Evolutionary conservation across 202 grass and related monocot species (phyloP).

Genomic region (Schoenoplectus tabernaemontani): DNA sequence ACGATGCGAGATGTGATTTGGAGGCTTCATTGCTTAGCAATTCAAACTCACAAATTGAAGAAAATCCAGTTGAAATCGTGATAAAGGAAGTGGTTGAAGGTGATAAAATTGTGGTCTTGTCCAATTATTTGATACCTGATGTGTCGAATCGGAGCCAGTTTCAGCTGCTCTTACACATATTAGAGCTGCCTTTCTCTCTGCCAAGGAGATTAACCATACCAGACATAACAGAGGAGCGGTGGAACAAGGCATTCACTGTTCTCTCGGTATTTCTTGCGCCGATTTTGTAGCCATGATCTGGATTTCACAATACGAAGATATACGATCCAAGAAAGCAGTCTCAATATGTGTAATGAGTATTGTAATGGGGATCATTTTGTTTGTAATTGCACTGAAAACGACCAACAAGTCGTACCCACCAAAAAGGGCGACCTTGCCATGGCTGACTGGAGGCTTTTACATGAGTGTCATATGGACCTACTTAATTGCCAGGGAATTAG

Average conservation of each 20-base stretch:
- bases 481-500: slow-evolving; percentile 65
- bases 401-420: slow-evolving; percentile 25
- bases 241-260: slow-evolving; percentile 39
- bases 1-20: not conserved
- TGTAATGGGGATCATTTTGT: slow-evolving; percentile 25
- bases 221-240: slow-evolving; percentile 62
- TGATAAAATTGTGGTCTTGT: slow-evolving; percentile 16
- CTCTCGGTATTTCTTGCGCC: slow-evolving; percentile 52
- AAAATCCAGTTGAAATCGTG: slow-evolving; percentile 14
- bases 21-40: slow-evolving; percentile 30
- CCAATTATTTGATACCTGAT: slow-evolving; percentile 4
- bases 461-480: slow-evolving; percentile 92
- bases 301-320: slow-evolving; percentile 28
- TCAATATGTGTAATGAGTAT: slow-evolving; percentile 20
- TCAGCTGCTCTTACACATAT: slow-evolving; percentile 1
- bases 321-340: not conserved
- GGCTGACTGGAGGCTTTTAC: slow-evolving; percentile 62
- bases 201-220: slow-evolving; percentile 83
- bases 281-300: slow-evolving; percentile 40
- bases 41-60: slow-evolving; percentile 1
- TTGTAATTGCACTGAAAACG: slow-evolving; percentile 11
- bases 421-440: slow-evolving; percentile 31
- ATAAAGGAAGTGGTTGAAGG: slow-evolving; percentile 19
- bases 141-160: not conserved
- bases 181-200: slow-evolving; percentile 60